phyloP scores from a whole-genome alignment of 768 basidiomycete species.

The Cystoderma amianthinum region DNA sequence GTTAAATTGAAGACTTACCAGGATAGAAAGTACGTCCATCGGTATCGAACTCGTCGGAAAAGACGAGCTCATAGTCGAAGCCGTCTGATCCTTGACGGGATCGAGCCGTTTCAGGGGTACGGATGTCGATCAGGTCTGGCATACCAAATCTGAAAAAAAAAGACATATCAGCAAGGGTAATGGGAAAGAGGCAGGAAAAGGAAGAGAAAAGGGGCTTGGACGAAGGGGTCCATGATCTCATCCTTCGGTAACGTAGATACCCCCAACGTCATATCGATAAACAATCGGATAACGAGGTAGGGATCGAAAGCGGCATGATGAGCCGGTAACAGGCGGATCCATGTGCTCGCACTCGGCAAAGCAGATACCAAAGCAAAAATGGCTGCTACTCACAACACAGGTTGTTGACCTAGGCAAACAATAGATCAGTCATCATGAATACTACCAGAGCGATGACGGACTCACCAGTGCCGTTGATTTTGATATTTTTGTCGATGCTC shows the following conservation, averaged over 20 bases:
- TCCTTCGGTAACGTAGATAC: too few species aligned
- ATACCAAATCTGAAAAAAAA: too few species aligned
- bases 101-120: slow-evolving; percentile 55
- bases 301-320: too few species aligned
- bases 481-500: slow-evolving; percentile 55
- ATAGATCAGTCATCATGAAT: not conserved
- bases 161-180: too few species aligned
- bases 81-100: slow-evolving; percentile 71
- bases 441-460: slow-evolving; percentile 1
- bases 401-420: slow-evolving; percentile 46
- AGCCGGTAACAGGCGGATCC: too few species aligned
- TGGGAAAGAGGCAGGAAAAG: too few species aligned
- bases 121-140: slow-evolving; percentile 59
- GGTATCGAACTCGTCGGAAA: slow-evolving; percentile 70
- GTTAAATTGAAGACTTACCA: too few species aligned
- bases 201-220: slow-evolving; percentile 10
- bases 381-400: slow-evolving; percentile 32
- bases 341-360: too few species aligned
- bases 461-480: slow-evolving; percentile 49
- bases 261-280: not conserved
- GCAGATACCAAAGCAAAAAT: not conserved
- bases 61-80: slow-evolving; percentile 58
- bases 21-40: slow-evolving; percentile 62
- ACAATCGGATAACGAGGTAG: too few species aligned
- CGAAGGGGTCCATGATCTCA: not conserved